Evolutionary conservation across 768 basidiomycete species (phyloP).

Genomic region (Pleurotus sapidus): DNA sequence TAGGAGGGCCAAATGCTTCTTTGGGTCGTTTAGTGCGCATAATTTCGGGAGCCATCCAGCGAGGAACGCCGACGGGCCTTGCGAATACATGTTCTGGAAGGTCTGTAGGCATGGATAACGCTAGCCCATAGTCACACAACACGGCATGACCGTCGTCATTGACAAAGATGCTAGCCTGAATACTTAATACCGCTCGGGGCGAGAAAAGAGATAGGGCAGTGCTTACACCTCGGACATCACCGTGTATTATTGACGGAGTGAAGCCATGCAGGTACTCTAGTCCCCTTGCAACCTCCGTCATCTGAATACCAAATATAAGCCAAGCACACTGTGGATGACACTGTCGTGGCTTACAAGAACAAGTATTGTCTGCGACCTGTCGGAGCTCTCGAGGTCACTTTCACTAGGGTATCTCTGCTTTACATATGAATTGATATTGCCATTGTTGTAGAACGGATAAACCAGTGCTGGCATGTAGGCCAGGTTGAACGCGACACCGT

Average conservation of each 20-base stretch:
- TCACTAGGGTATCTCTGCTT: background rate
- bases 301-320: constrained; percentile 3
- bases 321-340: no score
- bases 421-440: constrained; percentile 20
- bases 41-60: constrained; percentile 32
- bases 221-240: constrained; percentile 22
- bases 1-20: constrained; percentile 2
- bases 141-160: constrained; percentile 16
- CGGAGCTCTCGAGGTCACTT: background rate
- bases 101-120: background rate
- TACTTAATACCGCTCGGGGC: background rate
- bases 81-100: constrained; percentile 3
- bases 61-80: constrained; percentile 18
- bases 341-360: background rate
- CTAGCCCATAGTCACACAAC: constrained; percentile 26
- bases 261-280: constrained; percentile 21
- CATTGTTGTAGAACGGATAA: constrained; percentile 17
- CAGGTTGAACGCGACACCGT: constrained; percentile 12
- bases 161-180: constrained; percentile 26
- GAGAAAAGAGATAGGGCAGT: background rate
- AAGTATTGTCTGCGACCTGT: background rate
- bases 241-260: constrained; percentile 18
- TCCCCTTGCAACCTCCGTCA: constrained; percentile 16
- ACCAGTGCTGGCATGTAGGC: constrained; percentile 23
- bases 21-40: constrained; percentile 15